These are phyloP conservation scores for Leptosphaerulina australis DNA, from an alignment of 2,329 filamentous ascomycete genomes.

Conservation along the genomic window DNA sequence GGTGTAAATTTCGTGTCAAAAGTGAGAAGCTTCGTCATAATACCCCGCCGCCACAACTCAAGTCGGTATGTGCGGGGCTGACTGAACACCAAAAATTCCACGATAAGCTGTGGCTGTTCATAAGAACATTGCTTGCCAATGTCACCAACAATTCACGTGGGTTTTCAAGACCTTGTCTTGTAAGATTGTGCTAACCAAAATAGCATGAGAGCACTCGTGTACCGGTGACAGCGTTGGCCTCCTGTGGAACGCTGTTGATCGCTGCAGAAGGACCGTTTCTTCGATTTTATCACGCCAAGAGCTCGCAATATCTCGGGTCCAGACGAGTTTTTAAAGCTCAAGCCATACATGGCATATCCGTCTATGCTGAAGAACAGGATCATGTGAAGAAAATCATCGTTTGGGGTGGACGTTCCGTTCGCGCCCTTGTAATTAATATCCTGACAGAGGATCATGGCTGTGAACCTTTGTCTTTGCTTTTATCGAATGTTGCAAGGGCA, in stretches of 20 bases:
- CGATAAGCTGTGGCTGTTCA: slow-evolving; percentile 21
- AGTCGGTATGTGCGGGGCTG: slow-evolving; percentile 37
- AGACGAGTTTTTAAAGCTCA: slow-evolving; percentile 69
- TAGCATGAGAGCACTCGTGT: slow-evolving; percentile 49
- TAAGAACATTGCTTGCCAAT: slow-evolving; percentile 35
- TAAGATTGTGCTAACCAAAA: slow-evolving; percentile 19
- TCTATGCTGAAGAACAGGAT: slow-evolving; percentile 40
- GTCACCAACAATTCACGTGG: slow-evolving; percentile 44
- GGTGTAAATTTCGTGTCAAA: slow-evolving; percentile 23
- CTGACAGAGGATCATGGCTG: slow-evolving; percentile 32
- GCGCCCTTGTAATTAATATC: slow-evolving; percentile 43
- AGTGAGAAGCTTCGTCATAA: slow-evolving; percentile 32
- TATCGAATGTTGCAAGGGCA: slow-evolving; percentile 32
- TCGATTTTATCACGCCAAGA: slow-evolving; percentile 44
- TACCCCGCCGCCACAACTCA: slow-evolving; percentile 26
- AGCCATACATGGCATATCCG: slow-evolving; percentile 73
- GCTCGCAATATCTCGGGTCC: slow-evolving; percentile 32
- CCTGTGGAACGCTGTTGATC: slow-evolving; percentile 46
- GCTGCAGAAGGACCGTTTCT: slow-evolving; percentile 53
- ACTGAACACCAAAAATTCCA: slow-evolving; percentile 43
- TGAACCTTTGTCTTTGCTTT: slow-evolving; percentile 20
- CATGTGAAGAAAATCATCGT: slow-evolving; percentile 37
- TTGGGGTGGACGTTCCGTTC: slow-evolving; percentile 56
- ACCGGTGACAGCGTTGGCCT: slow-evolving; percentile 55
- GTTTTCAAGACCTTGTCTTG: slow-evolving; percentile 10